Percentiles rank a stretch among this genome's conserved stretches.
Conservation (phyloP, 345 rosid species). For the Salix viminalis region DNA sequence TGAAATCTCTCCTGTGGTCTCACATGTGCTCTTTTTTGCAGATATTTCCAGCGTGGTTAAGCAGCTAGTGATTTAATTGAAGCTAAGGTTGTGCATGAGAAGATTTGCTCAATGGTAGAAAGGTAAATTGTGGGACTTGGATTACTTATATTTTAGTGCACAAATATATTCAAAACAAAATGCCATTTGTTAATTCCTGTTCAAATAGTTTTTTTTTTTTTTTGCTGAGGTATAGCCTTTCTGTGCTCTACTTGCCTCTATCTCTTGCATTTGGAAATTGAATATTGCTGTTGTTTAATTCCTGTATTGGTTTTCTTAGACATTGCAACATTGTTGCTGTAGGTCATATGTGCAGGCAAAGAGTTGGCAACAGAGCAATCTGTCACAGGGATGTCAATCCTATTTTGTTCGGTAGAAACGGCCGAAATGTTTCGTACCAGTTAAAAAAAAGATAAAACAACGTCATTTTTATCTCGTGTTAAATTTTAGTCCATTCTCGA, state of each 20-base stretch:
- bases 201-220: constrained; percentile 2
- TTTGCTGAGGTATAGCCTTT: constrained; percentile 68
- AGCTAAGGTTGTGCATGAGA: constrained; percentile 70
- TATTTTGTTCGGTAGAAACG: rapidly evolving
- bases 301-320: constrained; percentile 10
- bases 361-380: constrained; percentile 82
- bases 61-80: constrained; percentile 91
- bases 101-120: constrained; percentile 93
- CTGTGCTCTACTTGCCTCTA: background rate
- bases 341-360: constrained; percentile 36
- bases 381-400: too few relatives aligned
- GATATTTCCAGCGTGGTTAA: constrained; percentile 97
- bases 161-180: too few relatives aligned
- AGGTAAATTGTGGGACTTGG: constrained; percentile 40
- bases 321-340: background rate
- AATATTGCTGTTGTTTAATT: constrained; percentile 9
- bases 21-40: constrained; percentile 20
- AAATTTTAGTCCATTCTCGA: too few relatives aligned
- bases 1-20: too few relatives aligned
- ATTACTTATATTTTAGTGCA: background rate
- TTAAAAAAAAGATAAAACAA: too few relatives aligned
- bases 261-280: background rate
- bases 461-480: too few relatives aligned
- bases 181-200: background rate
- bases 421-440: too few relatives aligned